Conservation (phyloP, 495 filamentous ascomycete species). For the Rhizodiscina lignyota region DNA sequence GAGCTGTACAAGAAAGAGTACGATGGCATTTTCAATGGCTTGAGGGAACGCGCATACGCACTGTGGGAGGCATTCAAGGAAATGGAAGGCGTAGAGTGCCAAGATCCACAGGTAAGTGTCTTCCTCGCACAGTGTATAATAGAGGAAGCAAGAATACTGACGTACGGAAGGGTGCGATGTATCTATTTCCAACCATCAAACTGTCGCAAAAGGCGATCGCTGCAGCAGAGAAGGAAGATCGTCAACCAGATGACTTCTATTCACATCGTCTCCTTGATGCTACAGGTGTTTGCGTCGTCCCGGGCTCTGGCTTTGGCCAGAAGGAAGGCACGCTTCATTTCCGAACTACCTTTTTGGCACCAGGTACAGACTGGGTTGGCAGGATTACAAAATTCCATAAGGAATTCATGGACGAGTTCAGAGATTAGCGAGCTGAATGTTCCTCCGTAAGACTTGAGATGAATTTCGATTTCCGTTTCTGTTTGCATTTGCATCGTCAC, state of each 20-base stretch:
- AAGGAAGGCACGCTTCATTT: constrained; percentile 85
- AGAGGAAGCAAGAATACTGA: constrained; percentile 24
- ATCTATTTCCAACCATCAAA: constrained; percentile 88
- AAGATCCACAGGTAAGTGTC: constrained; percentile 35
- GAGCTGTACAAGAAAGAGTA: constrained; percentile 74
- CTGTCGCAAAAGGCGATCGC: constrained; percentile 58
- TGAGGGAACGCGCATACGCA: constrained; percentile 63
- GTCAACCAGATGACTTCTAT: constrained; percentile 83
- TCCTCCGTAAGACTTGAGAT: too few relatives aligned
- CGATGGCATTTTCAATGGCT: constrained; percentile 54
- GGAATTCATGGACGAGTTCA: constrained; percentile 78
- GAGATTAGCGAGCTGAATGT: too few relatives aligned
- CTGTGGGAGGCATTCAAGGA: constrained; percentile 76
- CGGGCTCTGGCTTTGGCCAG: constrained; percentile 87
- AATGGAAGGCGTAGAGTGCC: constrained; percentile 92
- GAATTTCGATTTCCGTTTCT: too few relatives aligned
- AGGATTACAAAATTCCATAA: constrained; percentile 78
- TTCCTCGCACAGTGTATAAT: too few relatives aligned
- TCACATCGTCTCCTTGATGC: constrained; percentile 76
- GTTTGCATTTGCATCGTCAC: too few relatives aligned
- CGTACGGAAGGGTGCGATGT: constrained; percentile 66
- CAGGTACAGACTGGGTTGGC: constrained; percentile 88
- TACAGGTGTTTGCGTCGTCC: constrained; percentile 89
- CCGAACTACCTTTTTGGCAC: constrained; percentile 90
- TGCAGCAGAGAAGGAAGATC: constrained; percentile 55